Percentiles rank a stretch among this genome's conserved stretches.
phyloP scores from a whole-genome alignment of 345 rosid species.

The Cardamine resedifolia region DNA sequence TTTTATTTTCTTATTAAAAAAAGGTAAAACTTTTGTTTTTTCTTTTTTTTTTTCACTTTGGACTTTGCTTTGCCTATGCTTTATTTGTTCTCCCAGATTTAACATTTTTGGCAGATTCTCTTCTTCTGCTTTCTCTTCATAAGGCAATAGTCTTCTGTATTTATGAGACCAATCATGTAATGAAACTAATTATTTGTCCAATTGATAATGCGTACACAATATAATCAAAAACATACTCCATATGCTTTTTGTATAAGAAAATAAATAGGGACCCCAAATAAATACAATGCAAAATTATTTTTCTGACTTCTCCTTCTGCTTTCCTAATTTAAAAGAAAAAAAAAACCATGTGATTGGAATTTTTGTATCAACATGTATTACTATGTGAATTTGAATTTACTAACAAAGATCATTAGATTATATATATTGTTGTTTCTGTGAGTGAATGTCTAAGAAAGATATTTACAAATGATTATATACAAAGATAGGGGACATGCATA shows the following conservation, averaged over 20 bases:
- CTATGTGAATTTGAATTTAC: neutral
- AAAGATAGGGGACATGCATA: neutral
- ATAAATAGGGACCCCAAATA: too few relatives aligned
- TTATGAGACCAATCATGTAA: slow-evolving; percentile 17
- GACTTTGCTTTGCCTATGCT: slow-evolving; percentile 10
- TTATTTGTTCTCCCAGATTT: slow-evolving; percentile 15
- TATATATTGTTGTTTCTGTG: neutral
- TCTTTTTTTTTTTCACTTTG: neutral
- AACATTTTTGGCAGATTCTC: slow-evolving; percentile 30
- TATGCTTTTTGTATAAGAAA: slow-evolving; percentile 5
- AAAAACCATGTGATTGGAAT: neutral
- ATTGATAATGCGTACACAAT: neutral
- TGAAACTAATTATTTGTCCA: slow-evolving; percentile 6
- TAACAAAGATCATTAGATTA: neutral
- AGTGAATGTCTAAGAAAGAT: neutral
- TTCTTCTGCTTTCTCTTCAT: slow-evolving; percentile 6
- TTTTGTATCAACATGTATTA: neutral
- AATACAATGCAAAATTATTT: neutral
- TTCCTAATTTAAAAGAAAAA: neutral
- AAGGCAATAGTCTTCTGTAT: neutral
- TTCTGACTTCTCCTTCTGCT: neutral
- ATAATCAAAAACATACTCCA: neutral
- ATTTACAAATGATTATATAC: neutral
- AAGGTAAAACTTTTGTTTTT: neutral
- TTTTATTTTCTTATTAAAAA: neutral